phyloP scores from a whole-genome alignment of 768 basidiomycete genomes.

The Tubosaeta sp. region DNA sequence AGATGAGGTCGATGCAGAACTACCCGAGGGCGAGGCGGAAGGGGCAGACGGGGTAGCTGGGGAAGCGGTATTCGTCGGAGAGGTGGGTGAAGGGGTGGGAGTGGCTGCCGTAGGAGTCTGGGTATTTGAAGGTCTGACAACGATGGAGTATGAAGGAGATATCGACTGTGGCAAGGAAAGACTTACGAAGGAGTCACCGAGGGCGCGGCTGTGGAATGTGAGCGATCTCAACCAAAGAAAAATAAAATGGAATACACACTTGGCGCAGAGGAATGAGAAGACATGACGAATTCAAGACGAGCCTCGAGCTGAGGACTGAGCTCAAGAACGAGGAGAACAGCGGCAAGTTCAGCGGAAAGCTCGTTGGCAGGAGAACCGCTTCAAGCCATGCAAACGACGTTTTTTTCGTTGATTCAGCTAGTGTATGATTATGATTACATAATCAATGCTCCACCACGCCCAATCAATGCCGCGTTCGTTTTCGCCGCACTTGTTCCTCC shows the following conservation, averaged over 20 bases:
- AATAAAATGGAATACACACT: not conserved
- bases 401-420: slow-evolving; percentile 2
- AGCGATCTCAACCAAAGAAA: not conserved
- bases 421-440: slow-evolving; percentile 13
- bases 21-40: not conserved
- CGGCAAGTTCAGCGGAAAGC: not conserved
- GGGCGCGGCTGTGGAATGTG: not conserved
- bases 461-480: slow-evolving; percentile 13
- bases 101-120: not conserved
- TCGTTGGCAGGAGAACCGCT: slow-evolving; percentile 4
- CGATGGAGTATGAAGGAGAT: not conserved
- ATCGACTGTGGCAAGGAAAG: too few relatives aligned
- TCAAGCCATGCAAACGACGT: slow-evolving; percentile 14
- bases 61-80: not conserved
- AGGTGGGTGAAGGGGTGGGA: slow-evolving; percentile 3
- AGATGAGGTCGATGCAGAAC: not conserved
- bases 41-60: not conserved
- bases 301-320: not conserved
- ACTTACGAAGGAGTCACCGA: slow-evolving; percentile 5
- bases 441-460: slow-evolving; percentile 3
- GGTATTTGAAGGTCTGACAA: not conserved
- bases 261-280: not conserved
- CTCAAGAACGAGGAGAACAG: not conserved
- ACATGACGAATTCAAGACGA: slow-evolving; percentile 4
- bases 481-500: slow-evolving; percentile 16